These are phyloP conservation scores for Graphiopsis chlorocephala DNA, from an alignment of 2,329 filamentous ascomycete genomes.

Conservation along the genomic window DNA sequence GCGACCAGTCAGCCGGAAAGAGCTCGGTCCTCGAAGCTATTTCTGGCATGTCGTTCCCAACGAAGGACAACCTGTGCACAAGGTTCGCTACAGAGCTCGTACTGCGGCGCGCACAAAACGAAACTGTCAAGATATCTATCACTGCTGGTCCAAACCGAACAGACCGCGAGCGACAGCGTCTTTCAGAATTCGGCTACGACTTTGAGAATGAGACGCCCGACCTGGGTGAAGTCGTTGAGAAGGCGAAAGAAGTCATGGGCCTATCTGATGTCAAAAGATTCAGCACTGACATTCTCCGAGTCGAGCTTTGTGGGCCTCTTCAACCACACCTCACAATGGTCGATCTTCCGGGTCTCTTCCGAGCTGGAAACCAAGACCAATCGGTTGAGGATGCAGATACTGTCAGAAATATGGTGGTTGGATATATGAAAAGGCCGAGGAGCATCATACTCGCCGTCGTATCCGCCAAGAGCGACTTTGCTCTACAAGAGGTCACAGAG, in stretches of 20 bases:
- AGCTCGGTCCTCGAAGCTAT: slow-evolving; percentile 63
- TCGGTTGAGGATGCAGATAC: slow-evolving; percentile 15
- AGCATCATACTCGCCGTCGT: slow-evolving; percentile 45
- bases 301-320: slow-evolving; percentile 48
- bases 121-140: slow-evolving; percentile 10
- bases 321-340: slow-evolving; percentile 37
- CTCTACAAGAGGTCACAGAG: slow-evolving; percentile 57
- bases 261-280: slow-evolving; percentile 38
- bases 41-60: slow-evolving; percentile 57
- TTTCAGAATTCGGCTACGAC: slow-evolving; percentile 4
- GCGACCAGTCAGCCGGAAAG: slow-evolving; percentile 60
- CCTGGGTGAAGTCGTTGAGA: slow-evolving; percentile 50
- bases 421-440: slow-evolving; percentile 51
- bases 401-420: slow-evolving; percentile 38
- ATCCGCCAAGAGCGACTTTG: slow-evolving; percentile 46
- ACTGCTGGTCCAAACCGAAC: slow-evolving; percentile 8
- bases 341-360: slow-evolving; percentile 41
- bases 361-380: slow-evolving; percentile 33
- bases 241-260: slow-evolving; percentile 54
- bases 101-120: slow-evolving; percentile 4
- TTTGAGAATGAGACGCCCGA: slow-evolving; percentile 25
- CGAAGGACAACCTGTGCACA: slow-evolving; percentile 56
- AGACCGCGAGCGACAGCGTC: slow-evolving; percentile 4
- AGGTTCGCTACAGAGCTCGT: slow-evolving; percentile 2
- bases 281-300: slow-evolving; percentile 45